These are phyloP conservation scores for Moelleriella libera DNA, from an alignment of 2,329 filamentous ascomycete genomes.

Conservation along the genomic window DNA sequence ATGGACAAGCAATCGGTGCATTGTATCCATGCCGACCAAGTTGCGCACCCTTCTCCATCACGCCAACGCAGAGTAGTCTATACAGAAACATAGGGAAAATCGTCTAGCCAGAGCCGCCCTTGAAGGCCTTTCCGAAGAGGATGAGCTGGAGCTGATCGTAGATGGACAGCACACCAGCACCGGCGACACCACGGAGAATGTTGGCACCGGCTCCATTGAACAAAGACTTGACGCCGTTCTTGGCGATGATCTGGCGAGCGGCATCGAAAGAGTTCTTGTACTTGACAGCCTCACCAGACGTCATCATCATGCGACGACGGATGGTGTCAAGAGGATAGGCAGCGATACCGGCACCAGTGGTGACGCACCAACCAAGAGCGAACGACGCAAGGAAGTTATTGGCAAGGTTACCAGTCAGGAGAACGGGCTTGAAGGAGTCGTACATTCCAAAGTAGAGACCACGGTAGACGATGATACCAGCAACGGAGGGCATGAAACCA, in stretches of 20 bases:
- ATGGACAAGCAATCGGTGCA: constrained; percentile 14
- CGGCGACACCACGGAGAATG: constrained; percentile 99
- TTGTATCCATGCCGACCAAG: constrained; percentile 21
- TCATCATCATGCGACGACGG: constrained; percentile 99
- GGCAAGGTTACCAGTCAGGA: constrained; percentile 81
- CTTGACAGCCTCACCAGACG: constrained; percentile 94
- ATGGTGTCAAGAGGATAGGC: constrained; percentile 99
- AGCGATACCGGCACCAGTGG: constrained; percentile 99
- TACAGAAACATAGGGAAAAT: constrained; percentile 21
- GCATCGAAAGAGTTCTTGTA: constrained; percentile 96
- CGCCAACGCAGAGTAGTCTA: constrained; percentile 21
- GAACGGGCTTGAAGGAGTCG: constrained; percentile 99
- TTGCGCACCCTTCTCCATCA: constrained; percentile 15
- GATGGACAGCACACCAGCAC: constrained; percentile 99
- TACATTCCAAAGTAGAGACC: constrained; percentile 99
- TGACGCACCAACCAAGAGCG: constrained; percentile 96
- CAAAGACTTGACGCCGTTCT: constrained; percentile 95
- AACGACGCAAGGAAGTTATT: constrained; percentile 99
- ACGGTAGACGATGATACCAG: constrained; percentile 99
- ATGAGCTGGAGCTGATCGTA: constrained; percentile 99
- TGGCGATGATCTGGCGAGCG: constrained; percentile 89
- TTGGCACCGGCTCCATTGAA: constrained; percentile 99
- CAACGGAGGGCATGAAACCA: constrained; percentile 99
- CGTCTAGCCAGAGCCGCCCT: constrained; percentile 42
- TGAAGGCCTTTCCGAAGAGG: constrained; percentile 99